Conservation (phyloP, 2,329 filamentous ascomycete genomes). For the Parafenestella ontariensis region DNA sequence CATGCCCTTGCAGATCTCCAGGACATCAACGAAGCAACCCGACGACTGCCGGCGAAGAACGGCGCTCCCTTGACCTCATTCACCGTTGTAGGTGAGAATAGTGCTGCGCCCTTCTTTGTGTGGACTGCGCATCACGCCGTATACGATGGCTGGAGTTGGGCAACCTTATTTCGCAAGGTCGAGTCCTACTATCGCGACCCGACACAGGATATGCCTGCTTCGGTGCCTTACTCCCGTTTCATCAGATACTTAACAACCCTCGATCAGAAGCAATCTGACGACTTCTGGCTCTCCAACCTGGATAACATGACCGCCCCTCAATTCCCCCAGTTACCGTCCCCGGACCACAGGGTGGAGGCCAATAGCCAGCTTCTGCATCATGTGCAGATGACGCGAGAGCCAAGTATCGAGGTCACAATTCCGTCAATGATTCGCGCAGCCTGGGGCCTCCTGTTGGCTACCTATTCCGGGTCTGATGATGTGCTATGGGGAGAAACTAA, state of each 20-base stretch:
- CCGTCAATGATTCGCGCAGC: constrained; percentile 52
- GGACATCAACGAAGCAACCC: constrained; percentile 35
- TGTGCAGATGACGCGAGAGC: constrained; percentile 23
- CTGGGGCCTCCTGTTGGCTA: constrained; percentile 56
- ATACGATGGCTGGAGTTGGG: constrained; percentile 47
- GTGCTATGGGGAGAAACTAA: constrained; percentile 56
- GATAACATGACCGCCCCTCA: constrained; percentile 37
- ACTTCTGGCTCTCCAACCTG: constrained; percentile 39
- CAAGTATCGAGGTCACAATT: constrained; percentile 39
- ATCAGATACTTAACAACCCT: constrained; percentile 39
- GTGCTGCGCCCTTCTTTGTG: constrained; percentile 33
- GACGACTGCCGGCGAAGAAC: constrained; percentile 36
- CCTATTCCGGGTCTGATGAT: constrained; percentile 56
- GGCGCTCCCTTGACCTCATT: constrained; percentile 33
- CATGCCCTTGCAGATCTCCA: constrained; percentile 20
- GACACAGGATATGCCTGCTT: constrained; percentile 4
- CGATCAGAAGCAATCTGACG: constrained; percentile 33
- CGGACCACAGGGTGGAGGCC: constrained; percentile 41
- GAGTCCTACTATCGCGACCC: constrained; percentile 29
- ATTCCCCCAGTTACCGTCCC: constrained; percentile 41
- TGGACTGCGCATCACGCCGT: constrained; percentile 49
- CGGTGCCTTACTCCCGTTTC: constrained; percentile 41
- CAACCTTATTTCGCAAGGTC: constrained; percentile 34
- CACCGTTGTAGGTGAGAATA: constrained; percentile 15
- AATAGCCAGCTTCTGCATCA: constrained; percentile 33